These are phyloP conservation scores for Penicillium freii DNA, from an alignment of 2,329 filamentous ascomycete genomes.

Conservation along the genomic window DNA sequence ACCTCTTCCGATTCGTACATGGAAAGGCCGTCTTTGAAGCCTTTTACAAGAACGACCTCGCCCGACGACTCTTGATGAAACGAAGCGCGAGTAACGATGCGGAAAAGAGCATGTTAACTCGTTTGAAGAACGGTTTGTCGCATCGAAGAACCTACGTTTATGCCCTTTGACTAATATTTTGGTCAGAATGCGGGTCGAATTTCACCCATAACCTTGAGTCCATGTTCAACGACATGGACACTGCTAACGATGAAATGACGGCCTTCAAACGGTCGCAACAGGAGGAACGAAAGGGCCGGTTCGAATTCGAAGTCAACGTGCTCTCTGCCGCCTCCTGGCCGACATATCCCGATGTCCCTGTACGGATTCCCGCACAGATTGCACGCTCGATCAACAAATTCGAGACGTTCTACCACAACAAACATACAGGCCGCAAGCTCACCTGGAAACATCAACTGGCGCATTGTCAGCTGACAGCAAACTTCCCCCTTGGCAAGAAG, in stretches of 20 bases:
- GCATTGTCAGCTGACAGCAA: constrained; percentile 80
- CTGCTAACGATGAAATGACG: constrained; percentile 89
- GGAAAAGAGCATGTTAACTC: constrained; percentile 90
- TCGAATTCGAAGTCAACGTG: constrained; percentile 67
- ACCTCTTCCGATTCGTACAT: constrained; percentile 94
- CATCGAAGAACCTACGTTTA: background rate
- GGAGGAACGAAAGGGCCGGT: constrained; percentile 60
- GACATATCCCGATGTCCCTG: constrained; percentile 73
- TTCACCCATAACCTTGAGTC: constrained; percentile 98
- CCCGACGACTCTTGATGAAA: constrained; percentile 83
- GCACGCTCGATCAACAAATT: constrained; percentile 76
- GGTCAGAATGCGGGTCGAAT: constrained; percentile 76
- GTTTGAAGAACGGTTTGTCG: constrained; percentile 68
- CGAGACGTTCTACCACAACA: constrained; percentile 79
- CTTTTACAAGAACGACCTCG: constrained; percentile 98
- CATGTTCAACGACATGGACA: constrained; percentile 98
- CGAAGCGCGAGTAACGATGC: constrained; percentile 92
- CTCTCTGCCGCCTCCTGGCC: constrained; percentile 93
- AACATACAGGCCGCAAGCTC: constrained; percentile 82
- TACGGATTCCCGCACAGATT: constrained; percentile 74
- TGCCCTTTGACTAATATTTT: constrained; percentile 6
- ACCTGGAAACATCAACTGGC: constrained; percentile 93
- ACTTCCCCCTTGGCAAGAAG: constrained; percentile 76
- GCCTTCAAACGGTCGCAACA: constrained; percentile 69
- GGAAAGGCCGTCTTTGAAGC: constrained; percentile 98